Percentiles rank a stretch among this genome's conserved stretches.
These are phyloP conservation scores for Ceratocystis variospora DNA, from an alignment of 2,329 filamentous ascomycete species.

Conservation along the genomic window DNA sequence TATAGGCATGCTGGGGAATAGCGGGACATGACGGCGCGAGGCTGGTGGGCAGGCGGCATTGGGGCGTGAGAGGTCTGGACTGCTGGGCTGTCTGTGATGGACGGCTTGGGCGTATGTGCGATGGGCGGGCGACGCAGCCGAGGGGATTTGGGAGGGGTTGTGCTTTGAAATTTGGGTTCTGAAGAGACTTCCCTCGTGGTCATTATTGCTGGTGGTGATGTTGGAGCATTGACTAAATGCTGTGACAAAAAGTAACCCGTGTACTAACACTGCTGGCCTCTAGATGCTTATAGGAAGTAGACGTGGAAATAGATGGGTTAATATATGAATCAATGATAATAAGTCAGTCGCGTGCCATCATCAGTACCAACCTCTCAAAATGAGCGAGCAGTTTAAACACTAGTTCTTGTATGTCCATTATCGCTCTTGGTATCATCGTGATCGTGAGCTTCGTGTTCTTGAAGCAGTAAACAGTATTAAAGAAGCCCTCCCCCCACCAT, in stretches of 20 bases:
- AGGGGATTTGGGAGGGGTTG: slow-evolving; percentile 26
- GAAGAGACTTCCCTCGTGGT: slow-evolving; percentile 21
- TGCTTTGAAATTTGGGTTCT: slow-evolving; percentile 31
- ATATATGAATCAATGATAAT: neutral
- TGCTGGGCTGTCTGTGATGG: slow-evolving; percentile 14
- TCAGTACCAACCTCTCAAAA: neutral
- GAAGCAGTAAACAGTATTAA: neutral
- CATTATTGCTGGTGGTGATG: no score
- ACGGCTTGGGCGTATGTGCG: slow-evolving; percentile 14
- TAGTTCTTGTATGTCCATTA: neutral
- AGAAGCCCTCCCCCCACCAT: neutral
- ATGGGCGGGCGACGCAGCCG: slow-evolving; percentile 19
- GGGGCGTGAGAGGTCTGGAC: neutral
- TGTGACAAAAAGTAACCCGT: neutral
- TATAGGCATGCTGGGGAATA: neutral
- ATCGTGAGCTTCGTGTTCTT: neutral
- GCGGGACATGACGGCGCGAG: neutral
- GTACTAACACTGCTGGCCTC: neutral
- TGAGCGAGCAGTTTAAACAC: no score
- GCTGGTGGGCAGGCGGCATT: neutral
- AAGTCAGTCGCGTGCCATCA: neutral
- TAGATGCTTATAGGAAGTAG: neutral
- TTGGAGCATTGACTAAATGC: no score
- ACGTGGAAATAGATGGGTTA: neutral
- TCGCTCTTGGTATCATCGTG: neutral